phyloP scores from a whole-genome alignment of 441 rosid species.

The Flueggea neowawraea region DNA sequence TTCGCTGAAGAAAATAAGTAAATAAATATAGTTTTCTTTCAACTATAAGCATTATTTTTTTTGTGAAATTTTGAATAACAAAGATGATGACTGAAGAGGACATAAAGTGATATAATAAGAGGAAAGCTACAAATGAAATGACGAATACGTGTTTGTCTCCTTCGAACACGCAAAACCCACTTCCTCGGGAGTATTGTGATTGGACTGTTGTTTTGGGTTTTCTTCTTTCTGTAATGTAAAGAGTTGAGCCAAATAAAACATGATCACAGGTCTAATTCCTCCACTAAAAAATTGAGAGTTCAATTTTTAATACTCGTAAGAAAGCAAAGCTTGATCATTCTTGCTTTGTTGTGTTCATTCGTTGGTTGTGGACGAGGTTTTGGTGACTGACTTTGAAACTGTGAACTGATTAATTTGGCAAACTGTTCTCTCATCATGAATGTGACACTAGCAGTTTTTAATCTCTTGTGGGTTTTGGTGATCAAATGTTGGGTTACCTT shows the following conservation, averaged over 20 bases:
- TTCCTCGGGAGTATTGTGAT: slow-evolving; percentile 13
- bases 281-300: too few relatives aligned
- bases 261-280: too few relatives aligned
- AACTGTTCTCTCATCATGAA: too few relatives aligned
- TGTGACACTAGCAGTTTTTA: too few relatives aligned
- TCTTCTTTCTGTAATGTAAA: background rate
- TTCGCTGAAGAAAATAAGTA: too few relatives aligned
- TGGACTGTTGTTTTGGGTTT: slow-evolving; percentile 16
- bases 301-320: too few relatives aligned
- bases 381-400: background rate
- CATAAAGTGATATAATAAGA: slow-evolving; percentile 47
- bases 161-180: slow-evolving; percentile 18
- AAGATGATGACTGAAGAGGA: slow-evolving; percentile 55
- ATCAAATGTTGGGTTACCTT: too few relatives aligned
- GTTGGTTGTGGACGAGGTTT: background rate
- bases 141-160: slow-evolving; percentile 25
- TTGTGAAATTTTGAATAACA: slow-evolving; percentile 8
- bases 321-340: background rate
- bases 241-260: slow-evolving; percentile 1
- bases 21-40: too few relatives aligned
- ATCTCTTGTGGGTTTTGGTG: too few relatives aligned
- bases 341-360: slow-evolving; percentile 2
- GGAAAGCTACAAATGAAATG: slow-evolving; percentile 28
- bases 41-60: background rate
- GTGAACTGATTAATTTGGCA: too few relatives aligned